Conservation (phyloP, 1,284 basidiomycete species). For the Moesziomyces globuligerus region DNA sequence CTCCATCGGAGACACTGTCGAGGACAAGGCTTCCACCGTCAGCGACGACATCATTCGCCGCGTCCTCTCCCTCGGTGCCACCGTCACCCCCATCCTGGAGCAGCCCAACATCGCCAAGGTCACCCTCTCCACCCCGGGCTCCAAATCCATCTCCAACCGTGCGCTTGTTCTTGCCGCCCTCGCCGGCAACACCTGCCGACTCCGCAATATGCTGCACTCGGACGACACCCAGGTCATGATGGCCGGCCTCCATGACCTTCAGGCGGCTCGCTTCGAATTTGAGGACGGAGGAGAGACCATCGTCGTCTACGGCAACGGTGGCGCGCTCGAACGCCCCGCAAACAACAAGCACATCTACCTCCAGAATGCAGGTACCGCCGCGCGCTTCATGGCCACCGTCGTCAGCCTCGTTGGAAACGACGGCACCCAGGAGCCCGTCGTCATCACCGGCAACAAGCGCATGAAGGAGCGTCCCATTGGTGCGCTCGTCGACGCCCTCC, state of each 20-base stretch:
- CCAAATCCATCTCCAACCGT: constrained; percentile 96
- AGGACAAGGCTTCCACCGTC: constrained; percentile 89
- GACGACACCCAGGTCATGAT: constrained; percentile 99
- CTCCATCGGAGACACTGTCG: constrained; percentile 89
- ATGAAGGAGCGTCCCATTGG: constrained; percentile 98
- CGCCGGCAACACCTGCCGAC: constrained; percentile 83
- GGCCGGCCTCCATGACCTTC: constrained; percentile 78
- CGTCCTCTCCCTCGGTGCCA: constrained; percentile 74
- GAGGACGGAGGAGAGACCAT: constrained; percentile 93
- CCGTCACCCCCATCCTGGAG: constrained; percentile 41
- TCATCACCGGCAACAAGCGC: constrained; percentile 94
- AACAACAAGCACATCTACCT: constrained; percentile 88
- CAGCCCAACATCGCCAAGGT: constrained; percentile 69
- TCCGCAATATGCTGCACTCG: constrained; percentile 92
- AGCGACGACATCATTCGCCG: constrained; percentile 66
- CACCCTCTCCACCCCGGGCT: constrained; percentile 90
- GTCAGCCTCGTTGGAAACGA: constrained; percentile 75
- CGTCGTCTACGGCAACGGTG: constrained; percentile 87
- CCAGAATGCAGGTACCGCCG: constrained; percentile 96
- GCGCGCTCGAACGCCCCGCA: constrained; percentile 72
- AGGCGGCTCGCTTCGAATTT: constrained; percentile 90
- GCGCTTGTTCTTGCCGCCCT: constrained; percentile 93
- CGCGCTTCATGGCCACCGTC: constrained; percentile 95
- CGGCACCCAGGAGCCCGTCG: constrained; percentile 47
- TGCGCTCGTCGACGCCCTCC: constrained; percentile 91